phyloP scores from a whole-genome alignment of 352 stramenopile species.

The Pythium guiyangense region DNA sequence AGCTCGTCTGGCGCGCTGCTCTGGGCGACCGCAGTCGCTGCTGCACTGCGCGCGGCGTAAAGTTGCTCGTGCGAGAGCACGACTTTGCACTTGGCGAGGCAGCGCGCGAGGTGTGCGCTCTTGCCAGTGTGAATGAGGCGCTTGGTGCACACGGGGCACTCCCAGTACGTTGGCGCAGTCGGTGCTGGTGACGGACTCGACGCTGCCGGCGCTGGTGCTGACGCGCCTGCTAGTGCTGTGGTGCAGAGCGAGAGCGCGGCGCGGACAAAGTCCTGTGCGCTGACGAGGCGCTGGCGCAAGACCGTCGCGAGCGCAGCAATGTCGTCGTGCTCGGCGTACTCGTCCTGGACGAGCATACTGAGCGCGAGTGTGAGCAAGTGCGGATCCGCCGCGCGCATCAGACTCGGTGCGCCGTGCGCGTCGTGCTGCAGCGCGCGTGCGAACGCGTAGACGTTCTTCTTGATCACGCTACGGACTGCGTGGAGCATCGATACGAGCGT shows the following conservation, averaged over 20 bases:
- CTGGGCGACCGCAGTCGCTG: not conserved
- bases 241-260: slow-evolving; percentile 10
- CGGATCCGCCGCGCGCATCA: slow-evolving; percentile 9
- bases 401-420: not conserved
- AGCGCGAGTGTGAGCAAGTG: slow-evolving; percentile 9
- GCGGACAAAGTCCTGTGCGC: slow-evolving; percentile 6
- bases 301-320: not conserved
- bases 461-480: slow-evolving; percentile 4
- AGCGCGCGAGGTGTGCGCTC: slow-evolving; percentile 6
- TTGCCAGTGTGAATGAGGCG: slow-evolving; percentile 7
- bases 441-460: slow-evolving; percentile 12
- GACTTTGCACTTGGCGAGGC: slow-evolving; percentile 10
- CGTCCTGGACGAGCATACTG: slow-evolving; percentile 5
- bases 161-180: slow-evolving; percentile 7
- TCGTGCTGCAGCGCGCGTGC: slow-evolving; percentile 14
- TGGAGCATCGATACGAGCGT: slow-evolving; percentile 5
- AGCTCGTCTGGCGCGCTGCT: slow-evolving; percentile 2
- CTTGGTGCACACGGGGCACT: slow-evolving; percentile 11
- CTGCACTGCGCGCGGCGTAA: not conserved
- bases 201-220: not conserved
- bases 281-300: slow-evolving; percentile 7
- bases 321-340: slow-evolving; percentile 3
- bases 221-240: not conserved
- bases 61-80: slow-evolving; percentile 10
- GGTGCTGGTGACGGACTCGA: not conserved